phyloP scores from a whole-genome alignment of 2,329 filamentous ascomycete species.

The Colletotrichum simmondsii region DNA sequence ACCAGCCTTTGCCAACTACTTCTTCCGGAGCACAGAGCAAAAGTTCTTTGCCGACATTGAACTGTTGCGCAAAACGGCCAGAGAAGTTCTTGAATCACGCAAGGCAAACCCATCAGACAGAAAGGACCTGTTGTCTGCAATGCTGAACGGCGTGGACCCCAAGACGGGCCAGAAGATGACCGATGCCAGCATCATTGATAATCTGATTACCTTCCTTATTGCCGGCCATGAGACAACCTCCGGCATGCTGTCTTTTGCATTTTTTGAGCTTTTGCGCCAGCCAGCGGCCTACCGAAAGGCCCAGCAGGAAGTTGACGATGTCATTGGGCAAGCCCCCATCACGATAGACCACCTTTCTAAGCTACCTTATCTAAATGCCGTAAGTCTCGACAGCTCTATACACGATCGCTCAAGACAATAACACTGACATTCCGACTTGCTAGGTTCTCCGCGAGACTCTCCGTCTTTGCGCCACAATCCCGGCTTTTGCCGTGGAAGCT shows the following conservation, averaged over 20 bases:
- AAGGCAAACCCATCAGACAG: slow-evolving; percentile 57
- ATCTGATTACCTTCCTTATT: slow-evolving; percentile 77
- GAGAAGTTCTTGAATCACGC: slow-evolving; percentile 69
- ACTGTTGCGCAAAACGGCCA: slow-evolving; percentile 61
- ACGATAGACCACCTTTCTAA: slow-evolving; percentile 68
- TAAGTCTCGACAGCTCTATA: slow-evolving; percentile 17
- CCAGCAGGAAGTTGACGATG: slow-evolving; percentile 74
- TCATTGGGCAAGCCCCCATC: slow-evolving; percentile 68
- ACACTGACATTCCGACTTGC: neutral
- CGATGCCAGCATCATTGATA: slow-evolving; percentile 70
- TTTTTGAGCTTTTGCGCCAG: slow-evolving; percentile 73
- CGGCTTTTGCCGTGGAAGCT: slow-evolving; percentile 42
- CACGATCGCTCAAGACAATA: no score
- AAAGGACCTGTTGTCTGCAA: slow-evolving; percentile 75
- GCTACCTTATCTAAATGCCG: slow-evolving; percentile 71
- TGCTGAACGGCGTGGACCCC: slow-evolving; percentile 72
- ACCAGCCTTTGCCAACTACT: slow-evolving; percentile 56
- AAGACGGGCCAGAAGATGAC: slow-evolving; percentile 71
- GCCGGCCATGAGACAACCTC: slow-evolving; percentile 78
- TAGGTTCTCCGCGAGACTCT: slow-evolving; percentile 65
- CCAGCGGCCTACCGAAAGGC: slow-evolving; percentile 69
- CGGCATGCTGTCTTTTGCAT: slow-evolving; percentile 72
- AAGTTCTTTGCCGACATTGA: slow-evolving; percentile 63
- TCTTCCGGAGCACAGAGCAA: slow-evolving; percentile 54
- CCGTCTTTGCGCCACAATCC: slow-evolving; percentile 41